Evolutionary conservation across 2,329 filamentous ascomycete species (phyloP), one percentile per base, ranked within the genome.

Genomic region (Atkinsonella texensis): DNA sequence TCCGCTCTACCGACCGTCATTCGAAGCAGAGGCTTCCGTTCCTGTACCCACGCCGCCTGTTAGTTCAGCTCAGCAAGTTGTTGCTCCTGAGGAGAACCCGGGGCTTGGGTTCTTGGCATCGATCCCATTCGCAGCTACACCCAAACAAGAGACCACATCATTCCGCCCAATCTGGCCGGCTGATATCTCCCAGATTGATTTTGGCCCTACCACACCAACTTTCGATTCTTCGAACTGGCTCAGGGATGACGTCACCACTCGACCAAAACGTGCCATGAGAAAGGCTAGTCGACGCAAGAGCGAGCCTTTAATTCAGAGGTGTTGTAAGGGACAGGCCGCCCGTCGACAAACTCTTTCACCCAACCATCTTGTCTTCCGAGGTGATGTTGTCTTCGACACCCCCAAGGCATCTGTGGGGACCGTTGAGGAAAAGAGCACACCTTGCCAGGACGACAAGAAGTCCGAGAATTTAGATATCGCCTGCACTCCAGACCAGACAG

Each of bases 271-370:
- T 50, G 57, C 55, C 28, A 48, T 58, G 20, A 63, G 58, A 38
- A 52, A 57, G 18, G 52, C 53, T 10, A 57, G 57, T 12, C 64
- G 65, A n/a, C 58, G 66, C 35, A 63, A 59, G 33, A 69, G 66
- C 44, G 66, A 69, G 52, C 66, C 66, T 23, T 56, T 68, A 20
- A 46, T 65, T n/a, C 62, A 62, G 35, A 60, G 56, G 48, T 55
- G 51, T 41, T 50, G 59, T 3, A 57, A 59, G 48, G 52, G 52
- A 5, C 58, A 55, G 48, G 53, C 46, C 32, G 53, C 58, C 2
- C 62, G 61, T 17, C 62, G 63, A 18, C 57, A 55, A 15, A 65
- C 63, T 8, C 50, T 57, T 3, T 67, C 66, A 4, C 64, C 64
- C 1, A 57, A 53, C 7, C 65, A 63, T 52, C 46, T 60, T n/a